phyloP scores from a whole-genome alignment of 257 asterid genomes.

The Coffea canephora region DNA sequence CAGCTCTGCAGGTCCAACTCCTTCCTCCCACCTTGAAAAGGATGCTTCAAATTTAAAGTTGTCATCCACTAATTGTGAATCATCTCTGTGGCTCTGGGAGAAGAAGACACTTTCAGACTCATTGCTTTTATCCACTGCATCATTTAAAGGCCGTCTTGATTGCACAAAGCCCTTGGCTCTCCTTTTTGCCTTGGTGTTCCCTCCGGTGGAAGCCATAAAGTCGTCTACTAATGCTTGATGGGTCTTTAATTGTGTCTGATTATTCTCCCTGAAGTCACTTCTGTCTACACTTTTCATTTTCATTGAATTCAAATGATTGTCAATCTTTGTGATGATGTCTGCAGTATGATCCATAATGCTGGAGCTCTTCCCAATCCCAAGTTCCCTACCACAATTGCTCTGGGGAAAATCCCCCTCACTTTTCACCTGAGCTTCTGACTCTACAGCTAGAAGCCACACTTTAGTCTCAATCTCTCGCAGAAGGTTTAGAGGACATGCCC shows the following conservation, averaged over 20 bases:
- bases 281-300: constrained; percentile 54
- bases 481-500: constrained; percentile 84
- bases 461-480: constrained; percentile 95
- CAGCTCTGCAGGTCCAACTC: constrained; percentile 83
- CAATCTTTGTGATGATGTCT: constrained; percentile 66
- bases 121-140: constrained; percentile 48
- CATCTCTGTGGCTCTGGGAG: constrained; percentile 46
- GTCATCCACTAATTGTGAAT: constrained; percentile 59
- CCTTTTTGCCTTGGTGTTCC: constrained; percentile 60
- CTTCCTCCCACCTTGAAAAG: constrained; percentile 86
- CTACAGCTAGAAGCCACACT: constrained; percentile 98
- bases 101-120: constrained; percentile 51
- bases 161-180: constrained; percentile 75
- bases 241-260: constrained; percentile 53
- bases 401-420: constrained; percentile 61
- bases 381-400: constrained; percentile 48
- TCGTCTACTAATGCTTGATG: constrained; percentile 43
- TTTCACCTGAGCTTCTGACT: constrained; percentile 86
- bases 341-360: constrained; percentile 82
- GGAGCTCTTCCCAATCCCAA: constrained; percentile 65
- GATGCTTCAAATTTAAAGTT: constrained; percentile 65
- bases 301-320: constrained; percentile 56
- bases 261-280: constrained; percentile 61
- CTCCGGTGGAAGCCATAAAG: constrained; percentile 40
- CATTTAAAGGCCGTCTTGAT: constrained; percentile 64